Conservation (phyloP, 768 basidiomycete genomes). For the button mushroom (Agaricus bisporus) region DNA sequence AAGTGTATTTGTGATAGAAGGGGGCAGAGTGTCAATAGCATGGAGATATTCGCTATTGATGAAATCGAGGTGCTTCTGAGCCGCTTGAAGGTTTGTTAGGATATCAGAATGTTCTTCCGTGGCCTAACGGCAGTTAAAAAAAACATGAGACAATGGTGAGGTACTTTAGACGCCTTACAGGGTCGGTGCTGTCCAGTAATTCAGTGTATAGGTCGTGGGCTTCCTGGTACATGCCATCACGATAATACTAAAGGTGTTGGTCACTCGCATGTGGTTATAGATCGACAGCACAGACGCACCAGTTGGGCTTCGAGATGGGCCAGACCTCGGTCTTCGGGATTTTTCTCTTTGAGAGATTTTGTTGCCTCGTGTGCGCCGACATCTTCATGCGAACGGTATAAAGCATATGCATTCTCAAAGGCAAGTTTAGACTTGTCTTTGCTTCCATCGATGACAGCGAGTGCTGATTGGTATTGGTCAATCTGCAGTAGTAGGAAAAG, state of each 20-base stretch:
- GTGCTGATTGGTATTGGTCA: conserved; percentile 70
- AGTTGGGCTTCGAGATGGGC: conserved; percentile 85
- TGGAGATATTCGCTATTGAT: conserved; percentile 63
- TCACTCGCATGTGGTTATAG: not conserved
- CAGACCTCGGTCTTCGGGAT: conserved; percentile 51
- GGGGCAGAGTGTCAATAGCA: conserved; percentile 55
- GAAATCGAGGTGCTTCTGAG: conserved; percentile 82
- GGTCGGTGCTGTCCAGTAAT: conserved; percentile 71
- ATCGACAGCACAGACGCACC: conserved; percentile 37
- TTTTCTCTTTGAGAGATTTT: conserved; percentile 36
- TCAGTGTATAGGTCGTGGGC: conserved; percentile 78
- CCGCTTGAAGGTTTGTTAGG: conserved; percentile 76
- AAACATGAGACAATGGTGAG: not conserved
- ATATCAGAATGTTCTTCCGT: conserved; percentile 88
- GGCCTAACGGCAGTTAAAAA: conserved; percentile 36
- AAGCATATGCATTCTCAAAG: conserved; percentile 76
- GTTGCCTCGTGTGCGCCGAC: conserved; percentile 56
- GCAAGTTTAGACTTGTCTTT: conserved; percentile 24
- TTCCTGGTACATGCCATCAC: conserved; percentile 66
- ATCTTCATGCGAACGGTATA: conserved; percentile 81
- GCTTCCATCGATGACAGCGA: conserved; percentile 46
- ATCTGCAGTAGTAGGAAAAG: conserved; percentile 85
- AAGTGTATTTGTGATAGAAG: conserved; percentile 42
- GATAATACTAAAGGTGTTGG: conserved; percentile 51
- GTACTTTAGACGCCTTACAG: conserved; percentile 40